Evolutionary conservation across 2,329 filamentous ascomycete genomes (phyloP).

Genomic region (Grosmannia penicillata): DNA sequence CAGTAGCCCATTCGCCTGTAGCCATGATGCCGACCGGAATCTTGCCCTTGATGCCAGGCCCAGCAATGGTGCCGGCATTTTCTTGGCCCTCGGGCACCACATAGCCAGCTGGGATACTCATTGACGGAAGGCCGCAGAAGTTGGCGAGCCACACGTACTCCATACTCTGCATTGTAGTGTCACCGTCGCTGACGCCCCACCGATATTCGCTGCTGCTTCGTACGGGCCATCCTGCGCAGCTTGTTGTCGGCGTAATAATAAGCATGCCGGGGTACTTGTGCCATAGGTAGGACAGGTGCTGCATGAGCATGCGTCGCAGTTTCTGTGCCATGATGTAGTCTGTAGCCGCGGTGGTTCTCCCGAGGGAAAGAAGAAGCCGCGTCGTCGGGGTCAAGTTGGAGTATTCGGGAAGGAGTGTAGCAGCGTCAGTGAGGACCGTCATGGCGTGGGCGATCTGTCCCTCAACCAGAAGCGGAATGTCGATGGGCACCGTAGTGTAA

Average conservation of each 20-base stretch:
- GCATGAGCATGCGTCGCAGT: conserved; percentile 53
- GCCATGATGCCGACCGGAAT: conserved; percentile 40
- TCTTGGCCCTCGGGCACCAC: conserved; percentile 20
- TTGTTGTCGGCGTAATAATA: conserved; percentile 55
- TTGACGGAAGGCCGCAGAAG: conserved; percentile 30
- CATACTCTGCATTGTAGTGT: conserved; percentile 30
- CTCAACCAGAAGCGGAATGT: conserved; percentile 42
- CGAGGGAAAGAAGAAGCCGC: conserved; percentile 51
- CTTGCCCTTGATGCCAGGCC: conserved; percentile 20
- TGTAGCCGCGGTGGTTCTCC: conserved; percentile 43
- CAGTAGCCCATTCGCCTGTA: conserved; percentile 37
- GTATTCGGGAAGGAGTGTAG: conserved; percentile 26
- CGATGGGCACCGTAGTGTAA: conserved; percentile 39
- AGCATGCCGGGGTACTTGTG: conserved; percentile 50
- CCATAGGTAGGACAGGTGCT: conserved; percentile 55
- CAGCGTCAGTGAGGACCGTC: conserved; percentile 53
- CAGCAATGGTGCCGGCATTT: conserved; percentile 18
- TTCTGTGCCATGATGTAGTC: conserved; percentile 59
- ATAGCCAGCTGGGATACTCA: conserved; percentile 31
- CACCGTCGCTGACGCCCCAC: conserved; percentile 30
- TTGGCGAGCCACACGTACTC: conserved; percentile 36
- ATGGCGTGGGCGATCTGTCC: conserved; percentile 60
- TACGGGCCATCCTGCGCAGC: conserved; percentile 30
- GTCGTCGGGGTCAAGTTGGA: conserved; percentile 42
- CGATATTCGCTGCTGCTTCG: conserved; percentile 19